Percentiles rank a stretch among this genome's conserved stretches.
Conservation (phyloP, 78 protist species). For the Mantamonas sphyraenae region DNA sequence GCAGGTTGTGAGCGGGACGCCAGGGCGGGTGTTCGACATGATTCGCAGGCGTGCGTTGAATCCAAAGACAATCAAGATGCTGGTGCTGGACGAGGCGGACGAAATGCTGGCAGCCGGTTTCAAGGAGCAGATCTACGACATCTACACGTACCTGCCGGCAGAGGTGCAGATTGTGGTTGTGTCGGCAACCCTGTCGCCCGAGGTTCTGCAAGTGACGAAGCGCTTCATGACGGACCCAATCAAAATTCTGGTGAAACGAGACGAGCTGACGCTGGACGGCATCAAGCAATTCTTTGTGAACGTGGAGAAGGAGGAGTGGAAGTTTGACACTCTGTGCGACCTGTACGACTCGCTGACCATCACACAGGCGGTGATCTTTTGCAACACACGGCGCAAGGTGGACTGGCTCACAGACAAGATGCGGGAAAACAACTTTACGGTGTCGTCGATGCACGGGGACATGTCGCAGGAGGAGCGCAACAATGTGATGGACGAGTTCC, state of each 20-base stretch:
- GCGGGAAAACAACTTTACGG: constrained; percentile 85
- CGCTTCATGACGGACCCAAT: constrained; percentile 90
- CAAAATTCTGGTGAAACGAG: constrained; percentile 93
- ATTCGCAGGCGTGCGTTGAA: constrained; percentile 75
- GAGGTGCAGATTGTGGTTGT: constrained; percentile 91
- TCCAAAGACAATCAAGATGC: constrained; percentile 69
- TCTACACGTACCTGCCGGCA: constrained; percentile 88
- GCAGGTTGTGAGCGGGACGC: constrained; percentile 94
- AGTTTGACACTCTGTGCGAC: constrained; percentile 98
- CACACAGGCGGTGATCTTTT: constrained; percentile 96
- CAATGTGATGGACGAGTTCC: constrained; percentile 76
- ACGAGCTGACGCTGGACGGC: constrained; percentile 94
- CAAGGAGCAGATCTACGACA: constrained; percentile 97
- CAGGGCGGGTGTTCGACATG: constrained; percentile 96
- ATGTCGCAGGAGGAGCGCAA: constrained; percentile 86
- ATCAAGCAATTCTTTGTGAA: constrained; percentile 92
- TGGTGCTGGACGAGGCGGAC: constrained; percentile 99
- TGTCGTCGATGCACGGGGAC: constrained; percentile 91
- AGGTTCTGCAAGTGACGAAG: constrained; percentile 81
- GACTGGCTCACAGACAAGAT: constrained; percentile 81
- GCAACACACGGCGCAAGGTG: constrained; percentile 85
- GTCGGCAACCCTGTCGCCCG: constrained; percentile 96
- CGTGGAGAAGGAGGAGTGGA: constrained; percentile 97
- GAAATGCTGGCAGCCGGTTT: constrained; percentile 92
- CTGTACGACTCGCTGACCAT: constrained; percentile 93